Percentiles rank a stretch among this genome's conserved stretches.
Conservation (phyloP, 2,329 filamentous ascomycete genomes). For the Hypoxylon sp. region DNA sequence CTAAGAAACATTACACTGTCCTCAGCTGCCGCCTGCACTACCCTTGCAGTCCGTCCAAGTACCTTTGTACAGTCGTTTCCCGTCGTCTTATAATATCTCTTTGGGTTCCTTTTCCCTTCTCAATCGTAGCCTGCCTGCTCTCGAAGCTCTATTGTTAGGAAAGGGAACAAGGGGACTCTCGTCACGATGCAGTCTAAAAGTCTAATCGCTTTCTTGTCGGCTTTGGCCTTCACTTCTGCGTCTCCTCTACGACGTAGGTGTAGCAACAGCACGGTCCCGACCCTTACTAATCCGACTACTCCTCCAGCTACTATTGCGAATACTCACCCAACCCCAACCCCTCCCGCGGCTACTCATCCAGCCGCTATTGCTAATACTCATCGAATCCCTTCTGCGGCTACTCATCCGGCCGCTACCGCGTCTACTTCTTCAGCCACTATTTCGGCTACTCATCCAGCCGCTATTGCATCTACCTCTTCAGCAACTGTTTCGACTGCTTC, state of each 20-base stretch:
- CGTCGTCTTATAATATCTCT: constrained; percentile 34
- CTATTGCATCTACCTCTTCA: too few relatives aligned
- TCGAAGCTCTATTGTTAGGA: constrained; percentile 11
- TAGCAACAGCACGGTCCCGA: constrained; percentile 21
- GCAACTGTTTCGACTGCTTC: too few relatives aligned
- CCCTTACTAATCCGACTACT: constrained; percentile 26
- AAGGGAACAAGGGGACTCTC: constrained; percentile 17
- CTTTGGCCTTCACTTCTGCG: constrained; percentile 45
- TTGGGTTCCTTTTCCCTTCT: constrained; percentile 18
- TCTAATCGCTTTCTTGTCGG: constrained; percentile 45
- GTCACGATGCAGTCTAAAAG: constrained; percentile 48
- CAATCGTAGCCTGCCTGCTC: constrained; percentile 1
- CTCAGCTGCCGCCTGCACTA: constrained; percentile 46
- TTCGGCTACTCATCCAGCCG: too few relatives aligned
- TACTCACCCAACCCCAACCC: too few relatives aligned
- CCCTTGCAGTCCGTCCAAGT: constrained; percentile 33
- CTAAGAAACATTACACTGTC: constrained; percentile 42
- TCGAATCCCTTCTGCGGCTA: too few relatives aligned
- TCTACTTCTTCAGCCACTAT: too few relatives aligned
- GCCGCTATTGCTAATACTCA: too few relatives aligned
- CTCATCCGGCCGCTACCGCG: too few relatives aligned
- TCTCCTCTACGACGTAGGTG: constrained; percentile 44
- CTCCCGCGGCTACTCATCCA: too few relatives aligned
- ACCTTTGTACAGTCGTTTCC: constrained; percentile 24
- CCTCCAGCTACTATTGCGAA: constrained; percentile 33